Base-by-base conservation (phyloP, 106 monocot genomes). In the Ottelia alismoides region DNA sequence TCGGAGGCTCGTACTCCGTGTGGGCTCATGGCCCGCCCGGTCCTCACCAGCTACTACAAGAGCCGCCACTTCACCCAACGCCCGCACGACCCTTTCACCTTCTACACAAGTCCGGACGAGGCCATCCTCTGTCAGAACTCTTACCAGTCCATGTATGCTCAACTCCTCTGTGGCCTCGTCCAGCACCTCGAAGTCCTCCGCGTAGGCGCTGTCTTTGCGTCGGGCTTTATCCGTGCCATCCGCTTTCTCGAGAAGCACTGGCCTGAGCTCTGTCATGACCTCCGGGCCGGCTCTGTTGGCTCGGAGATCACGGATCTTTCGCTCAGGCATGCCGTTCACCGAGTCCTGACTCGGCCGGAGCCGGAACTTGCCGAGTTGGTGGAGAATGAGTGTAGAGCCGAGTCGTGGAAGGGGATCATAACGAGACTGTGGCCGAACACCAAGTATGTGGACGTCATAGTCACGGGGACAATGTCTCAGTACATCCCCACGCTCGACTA, bases 121-220 rank as follows among this genome's bases (percentile, higher is more conserved):
- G 74, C 92, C 44, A 71, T 92, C 23, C 78, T 92, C 19, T 92
- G 85, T 68, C 18, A 50, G 12, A 82, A 92, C 62, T 68, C 85
- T 3, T 82, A 85, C 70, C 92, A 92, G 53, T 81, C 81, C 75
- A 92, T 92, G 92, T 92, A 92, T 60, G 57, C 81, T 5, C 92
- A 92, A 49, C 64, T 92, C 2, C 76, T 92, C 22, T 92, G 92
- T 26, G 92, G 92, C 14, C 73, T 92, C 18, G 30, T 71, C 11
- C 81, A 76, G 35, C 66, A 55, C 50, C 17, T 31, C 17, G 75
- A 92, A 9, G 92, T 92, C 25, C 67, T 92, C 49, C 92, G 92
- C 4, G 92, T 85, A 20, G 92, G 92, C 11, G 78, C 92, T 21
- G 85, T 85, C 32, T 92, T 92, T 57, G 92, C 92, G 11, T 92